Conservation (phyloP, 208 protist species). For the Paratrypanosoma confusum region DNA sequence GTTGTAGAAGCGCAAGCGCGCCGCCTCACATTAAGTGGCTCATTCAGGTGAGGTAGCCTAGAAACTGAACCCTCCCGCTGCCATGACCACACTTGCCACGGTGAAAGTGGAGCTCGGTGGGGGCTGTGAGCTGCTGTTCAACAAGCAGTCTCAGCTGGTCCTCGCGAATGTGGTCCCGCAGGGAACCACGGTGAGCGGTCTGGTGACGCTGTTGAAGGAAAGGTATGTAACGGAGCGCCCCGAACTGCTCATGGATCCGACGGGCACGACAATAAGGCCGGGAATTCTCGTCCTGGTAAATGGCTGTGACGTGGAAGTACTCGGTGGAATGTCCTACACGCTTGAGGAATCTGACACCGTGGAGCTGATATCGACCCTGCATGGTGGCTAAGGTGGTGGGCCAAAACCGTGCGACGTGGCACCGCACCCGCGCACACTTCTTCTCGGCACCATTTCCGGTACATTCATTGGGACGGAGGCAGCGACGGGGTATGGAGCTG, state of each 20-base stretch:
- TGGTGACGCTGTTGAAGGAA: constrained; percentile 42
- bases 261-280: constrained; percentile 57
- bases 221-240: constrained; percentile 56
- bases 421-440: too few species aligned
- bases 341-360: constrained; percentile 79
- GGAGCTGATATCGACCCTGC: constrained; percentile 91
- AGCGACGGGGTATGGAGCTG: too few species aligned
- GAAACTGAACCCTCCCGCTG: too few species aligned
- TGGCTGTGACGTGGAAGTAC: constrained; percentile 86
- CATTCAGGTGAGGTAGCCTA: background rate
- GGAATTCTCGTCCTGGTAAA: constrained; percentile 92
- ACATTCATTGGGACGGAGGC: too few species aligned
- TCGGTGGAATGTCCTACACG: constrained; percentile 70
- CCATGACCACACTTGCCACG: background rate
- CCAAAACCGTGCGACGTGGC: too few species aligned
- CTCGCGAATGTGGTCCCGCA: constrained; percentile 25
- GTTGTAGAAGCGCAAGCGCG: too few species aligned
- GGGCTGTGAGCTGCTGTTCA: constrained; percentile 76
- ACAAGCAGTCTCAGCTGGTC: constrained; percentile 24
- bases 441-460: too few species aligned
- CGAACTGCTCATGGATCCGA: constrained; percentile 62
- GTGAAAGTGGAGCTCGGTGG: constrained; percentile 38
- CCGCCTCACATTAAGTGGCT: too few species aligned
- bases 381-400: constrained; percentile 88
- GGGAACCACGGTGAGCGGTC: constrained; percentile 23